A percentile compares a stretch with the other conserved stretches of the same genome.
Conservation (phyloP, 768 basidiomycete species). For the Suillus americanus region DNA sequence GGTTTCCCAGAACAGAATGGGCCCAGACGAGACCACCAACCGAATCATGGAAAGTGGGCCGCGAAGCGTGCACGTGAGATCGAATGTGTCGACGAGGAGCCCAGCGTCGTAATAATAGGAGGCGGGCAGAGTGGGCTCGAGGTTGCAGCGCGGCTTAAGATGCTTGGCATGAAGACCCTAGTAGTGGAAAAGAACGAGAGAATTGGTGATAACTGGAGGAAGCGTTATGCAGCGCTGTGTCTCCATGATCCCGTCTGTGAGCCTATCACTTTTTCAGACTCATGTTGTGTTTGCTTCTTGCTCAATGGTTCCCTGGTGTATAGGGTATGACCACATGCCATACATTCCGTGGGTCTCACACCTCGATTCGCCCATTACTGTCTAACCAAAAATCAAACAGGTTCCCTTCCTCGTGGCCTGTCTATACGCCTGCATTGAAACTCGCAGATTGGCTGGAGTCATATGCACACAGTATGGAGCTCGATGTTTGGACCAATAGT, state of each 20-base stretch:
- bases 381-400: slow-evolving; percentile 23
- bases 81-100: slow-evolving; percentile 40
- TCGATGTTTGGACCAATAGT: slow-evolving; percentile 62
- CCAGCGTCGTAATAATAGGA: slow-evolving; percentile 51
- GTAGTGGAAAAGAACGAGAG: slow-evolving; percentile 26
- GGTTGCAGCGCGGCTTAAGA: slow-evolving; percentile 53
- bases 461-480: slow-evolving; percentile 58
- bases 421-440: slow-evolving; percentile 53
- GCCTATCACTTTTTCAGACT: slow-evolving; percentile 4
- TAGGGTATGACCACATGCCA: slow-evolving; percentile 49
- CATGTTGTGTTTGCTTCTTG: neutral
- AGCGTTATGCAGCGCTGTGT: slow-evolving; percentile 49
- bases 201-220: slow-evolving; percentile 32
- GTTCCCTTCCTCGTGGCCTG: slow-evolving; percentile 61
- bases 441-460: slow-evolving; percentile 68
- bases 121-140: slow-evolving; percentile 56
- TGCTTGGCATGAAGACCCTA: slow-evolving; percentile 20
- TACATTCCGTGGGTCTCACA: slow-evolving; percentile 49
- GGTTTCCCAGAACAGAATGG: slow-evolving; percentile 46
- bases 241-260: slow-evolving; percentile 34
- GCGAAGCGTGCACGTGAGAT: slow-evolving; percentile 25
- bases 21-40: slow-evolving; percentile 40
- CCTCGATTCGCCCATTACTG: neutral
- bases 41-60: slow-evolving; percentile 34
- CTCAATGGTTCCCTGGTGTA: neutral